phyloP scores from a whole-genome alignment of 2,329 filamentous ascomycete species.

The Biscogniauxia marginata region DNA sequence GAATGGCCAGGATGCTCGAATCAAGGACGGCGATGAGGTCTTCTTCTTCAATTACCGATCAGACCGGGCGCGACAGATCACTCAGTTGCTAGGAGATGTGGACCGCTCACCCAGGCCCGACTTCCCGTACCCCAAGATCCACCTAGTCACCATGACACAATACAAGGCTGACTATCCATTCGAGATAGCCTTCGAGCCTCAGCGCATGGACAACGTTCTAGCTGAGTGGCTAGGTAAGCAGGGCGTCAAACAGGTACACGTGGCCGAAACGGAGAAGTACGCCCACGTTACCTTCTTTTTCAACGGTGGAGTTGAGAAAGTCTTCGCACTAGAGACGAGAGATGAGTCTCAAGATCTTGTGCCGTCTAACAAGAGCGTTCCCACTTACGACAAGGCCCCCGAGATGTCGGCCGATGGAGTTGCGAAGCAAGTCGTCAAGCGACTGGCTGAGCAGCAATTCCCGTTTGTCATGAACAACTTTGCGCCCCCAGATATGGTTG shows the following conservation, averaged over 20 bases:
- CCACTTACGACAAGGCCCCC: slow-evolving; percentile 92
- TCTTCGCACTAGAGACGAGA: slow-evolving; percentile 85
- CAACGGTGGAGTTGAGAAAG: slow-evolving; percentile 97
- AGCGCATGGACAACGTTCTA: slow-evolving; percentile 96
- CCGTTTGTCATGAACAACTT: slow-evolving; percentile 99
- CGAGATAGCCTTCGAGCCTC: slow-evolving; percentile 86
- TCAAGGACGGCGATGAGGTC: slow-evolving; percentile 88
- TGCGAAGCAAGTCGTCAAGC: slow-evolving; percentile 84
- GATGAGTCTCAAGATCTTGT: slow-evolving; percentile 79
- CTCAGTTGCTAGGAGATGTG: slow-evolving; percentile 86
- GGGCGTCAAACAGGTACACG: slow-evolving; percentile 86
- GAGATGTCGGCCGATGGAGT: slow-evolving; percentile 95
- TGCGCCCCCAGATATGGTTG: slow-evolving; percentile 98
- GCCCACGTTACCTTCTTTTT: slow-evolving; percentile 99
- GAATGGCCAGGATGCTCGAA: slow-evolving; percentile 78
- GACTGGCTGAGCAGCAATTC: slow-evolving; percentile 80
- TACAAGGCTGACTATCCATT: slow-evolving; percentile 97
- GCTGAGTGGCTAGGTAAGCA: slow-evolving; percentile 95
- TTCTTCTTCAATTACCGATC: slow-evolving; percentile 99
- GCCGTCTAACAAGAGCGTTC: slow-evolving; percentile 82
- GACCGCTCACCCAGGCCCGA: slow-evolving; percentile 89
- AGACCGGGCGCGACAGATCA: slow-evolving; percentile 94
- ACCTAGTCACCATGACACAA: slow-evolving; percentile 93
- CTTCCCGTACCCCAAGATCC: slow-evolving; percentile 91
- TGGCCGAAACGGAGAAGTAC: slow-evolving; percentile 99